These are phyloP conservation scores for Fusarium nodosum DNA, from an alignment of 2,329 filamentous ascomycete species.

Conservation along the genomic window DNA sequence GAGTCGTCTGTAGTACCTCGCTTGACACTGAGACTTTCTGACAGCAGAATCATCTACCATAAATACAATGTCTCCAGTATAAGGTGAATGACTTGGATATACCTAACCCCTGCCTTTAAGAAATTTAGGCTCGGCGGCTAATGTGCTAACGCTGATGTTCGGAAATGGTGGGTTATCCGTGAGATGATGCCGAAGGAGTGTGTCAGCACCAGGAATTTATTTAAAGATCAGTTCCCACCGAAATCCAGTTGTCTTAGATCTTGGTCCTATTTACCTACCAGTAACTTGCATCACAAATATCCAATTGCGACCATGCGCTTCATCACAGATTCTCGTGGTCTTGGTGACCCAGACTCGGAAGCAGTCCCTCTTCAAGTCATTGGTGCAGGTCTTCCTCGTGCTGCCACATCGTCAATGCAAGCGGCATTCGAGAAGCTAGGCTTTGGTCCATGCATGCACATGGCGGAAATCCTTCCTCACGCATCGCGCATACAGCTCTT, in stretches of 20 bases:
- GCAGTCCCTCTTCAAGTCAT: constrained; percentile 44
- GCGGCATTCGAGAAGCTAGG: constrained; percentile 52
- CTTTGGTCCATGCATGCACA: constrained; percentile 53
- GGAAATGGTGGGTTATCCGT: neutral
- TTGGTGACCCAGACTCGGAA: constrained; percentile 8
- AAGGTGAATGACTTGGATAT: neutral
- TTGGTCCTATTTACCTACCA: neutral
- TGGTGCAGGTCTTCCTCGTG: constrained; percentile 53
- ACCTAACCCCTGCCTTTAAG: neutral
- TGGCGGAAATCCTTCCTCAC: constrained; percentile 50
- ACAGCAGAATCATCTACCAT: neutral
- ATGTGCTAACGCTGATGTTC: neutral
- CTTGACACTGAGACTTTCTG: neutral
- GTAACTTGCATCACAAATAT: neutral
- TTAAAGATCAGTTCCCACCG: rapidly evolving
- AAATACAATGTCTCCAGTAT: neutral
- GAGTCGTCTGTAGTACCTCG: neutral
- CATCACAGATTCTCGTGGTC: constrained; percentile 28
- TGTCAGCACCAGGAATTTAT: neutral
- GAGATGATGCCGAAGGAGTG: neutral
- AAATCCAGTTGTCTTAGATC: neutral
- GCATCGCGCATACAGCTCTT: constrained; percentile 45
- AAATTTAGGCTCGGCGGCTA: neutral
- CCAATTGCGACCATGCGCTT: constrained; percentile 28
- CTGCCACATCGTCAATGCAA: constrained; percentile 56